Percentiles rank a stretch among this genome's conserved stretches.
Conservation (phyloP, 148 eudicot genomes). For the Rhododendron williamsianum region DNA sequence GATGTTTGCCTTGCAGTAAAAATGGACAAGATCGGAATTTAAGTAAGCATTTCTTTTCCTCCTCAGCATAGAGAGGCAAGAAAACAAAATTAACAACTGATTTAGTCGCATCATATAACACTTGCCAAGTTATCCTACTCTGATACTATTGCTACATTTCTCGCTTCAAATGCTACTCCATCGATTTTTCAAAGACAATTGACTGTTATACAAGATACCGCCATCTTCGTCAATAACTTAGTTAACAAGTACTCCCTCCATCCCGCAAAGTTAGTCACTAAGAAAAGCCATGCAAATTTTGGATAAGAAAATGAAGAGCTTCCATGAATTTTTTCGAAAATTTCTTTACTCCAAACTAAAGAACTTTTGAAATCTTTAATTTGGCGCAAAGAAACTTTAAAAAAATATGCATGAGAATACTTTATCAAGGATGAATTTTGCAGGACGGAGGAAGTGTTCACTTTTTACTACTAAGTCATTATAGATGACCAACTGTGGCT, state of each 20-base stretch:
- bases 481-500: background rate
- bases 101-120: background rate
- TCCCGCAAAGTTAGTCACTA: background rate
- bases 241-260: background rate
- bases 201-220: background rate
- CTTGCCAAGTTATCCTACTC: background rate
- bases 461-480: background rate
- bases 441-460: background rate
- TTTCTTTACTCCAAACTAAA: background rate
- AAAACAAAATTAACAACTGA: background rate
- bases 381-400: too few relatives aligned
- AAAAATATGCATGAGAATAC: background rate
- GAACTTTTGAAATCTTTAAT: too few relatives aligned
- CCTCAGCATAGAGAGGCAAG: background rate
- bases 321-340: background rate
- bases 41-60: background rate
- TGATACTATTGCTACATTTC: background rate
- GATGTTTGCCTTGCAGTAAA: background rate
- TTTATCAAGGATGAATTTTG: background rate
- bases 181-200: background rate
- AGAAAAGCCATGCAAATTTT: background rate
- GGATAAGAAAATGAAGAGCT: background rate
- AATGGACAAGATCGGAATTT: background rate
- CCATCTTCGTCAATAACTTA: background rate
- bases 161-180: background rate